These are phyloP conservation scores for Starmerella floris DNA, from an alignment of 805 yeast genomes.

Conservation along the genomic window DNA sequence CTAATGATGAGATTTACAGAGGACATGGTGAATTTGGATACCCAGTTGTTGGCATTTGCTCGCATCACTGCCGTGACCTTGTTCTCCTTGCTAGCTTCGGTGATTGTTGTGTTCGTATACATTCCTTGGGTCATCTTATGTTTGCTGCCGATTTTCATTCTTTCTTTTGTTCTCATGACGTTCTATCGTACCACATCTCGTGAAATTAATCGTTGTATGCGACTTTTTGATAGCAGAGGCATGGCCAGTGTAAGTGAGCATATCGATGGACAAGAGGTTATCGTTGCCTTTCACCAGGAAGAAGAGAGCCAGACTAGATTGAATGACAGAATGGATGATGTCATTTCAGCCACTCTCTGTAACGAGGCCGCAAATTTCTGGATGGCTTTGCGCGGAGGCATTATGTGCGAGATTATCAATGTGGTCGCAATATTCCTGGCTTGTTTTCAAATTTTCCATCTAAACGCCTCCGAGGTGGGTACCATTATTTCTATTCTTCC, in stretches of 20 bases:
- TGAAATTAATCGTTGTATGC: slow-evolving; percentile 61
- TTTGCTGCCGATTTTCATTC: slow-evolving; percentile 37
- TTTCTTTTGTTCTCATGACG: slow-evolving; percentile 29
- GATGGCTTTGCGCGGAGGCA: slow-evolving; percentile 49
- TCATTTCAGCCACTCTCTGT: slow-evolving; percentile 53
- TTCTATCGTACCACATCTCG: slow-evolving; percentile 58
- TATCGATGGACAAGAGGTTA: slow-evolving; percentile 48
- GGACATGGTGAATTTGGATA: slow-evolving; percentile 72
- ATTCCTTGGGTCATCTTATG: slow-evolving; percentile 56
- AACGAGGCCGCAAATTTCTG: slow-evolving; percentile 57
- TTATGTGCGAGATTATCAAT: slow-evolving; percentile 39
- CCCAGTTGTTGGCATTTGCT: slow-evolving; percentile 38
- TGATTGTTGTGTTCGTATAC: slow-evolving; percentile 52
- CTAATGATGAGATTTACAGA: slow-evolving; percentile 64
- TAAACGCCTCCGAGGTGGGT: slow-evolving; percentile 52
- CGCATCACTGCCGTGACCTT: slow-evolving; percentile 32
- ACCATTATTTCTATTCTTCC: slow-evolving; percentile 48
- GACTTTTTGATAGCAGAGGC: slow-evolving; percentile 54
- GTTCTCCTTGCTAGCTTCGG: slow-evolving; percentile 43
- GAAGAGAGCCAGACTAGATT: slow-evolving; percentile 37
- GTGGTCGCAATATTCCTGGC: slow-evolving; percentile 45
- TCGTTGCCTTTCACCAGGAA: slow-evolving; percentile 42
- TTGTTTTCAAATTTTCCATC: slow-evolving; percentile 43
- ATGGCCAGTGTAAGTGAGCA: slow-evolving; percentile 58
- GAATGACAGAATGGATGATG: slow-evolving; percentile 35